Evolutionary conservation across 345 rosid species (phyloP).

Genomic region (Eucalyptus viminalis): DNA sequence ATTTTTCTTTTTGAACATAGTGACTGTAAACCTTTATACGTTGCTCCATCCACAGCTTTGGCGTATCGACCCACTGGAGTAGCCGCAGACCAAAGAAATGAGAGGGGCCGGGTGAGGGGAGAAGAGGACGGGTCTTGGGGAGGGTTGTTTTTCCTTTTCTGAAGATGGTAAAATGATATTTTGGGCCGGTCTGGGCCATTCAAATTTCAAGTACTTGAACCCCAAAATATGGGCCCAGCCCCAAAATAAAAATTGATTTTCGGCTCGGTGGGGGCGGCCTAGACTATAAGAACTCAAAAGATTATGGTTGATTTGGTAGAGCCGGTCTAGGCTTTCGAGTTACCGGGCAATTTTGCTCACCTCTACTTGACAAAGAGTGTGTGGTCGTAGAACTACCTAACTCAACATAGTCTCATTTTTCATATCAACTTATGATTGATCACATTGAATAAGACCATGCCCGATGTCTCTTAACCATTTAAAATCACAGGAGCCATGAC

Average conservation of each 20-base stretch:
- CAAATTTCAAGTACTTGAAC: background rate
- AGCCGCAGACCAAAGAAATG: background rate
- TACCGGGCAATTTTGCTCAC: background rate
- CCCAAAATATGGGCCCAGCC: background rate
- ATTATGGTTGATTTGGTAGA: background rate
- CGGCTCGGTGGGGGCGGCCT: background rate
- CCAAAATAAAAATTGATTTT: background rate
- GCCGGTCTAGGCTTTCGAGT: background rate
- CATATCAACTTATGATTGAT: background rate
- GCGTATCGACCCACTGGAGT: background rate
- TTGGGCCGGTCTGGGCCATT: background rate
- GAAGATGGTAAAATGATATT: background rate
- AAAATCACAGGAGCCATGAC: background rate
- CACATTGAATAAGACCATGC: background rate
- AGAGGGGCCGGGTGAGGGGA: background rate
- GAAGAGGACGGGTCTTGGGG: background rate
- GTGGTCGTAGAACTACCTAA: background rate
- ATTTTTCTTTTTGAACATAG: background rate
- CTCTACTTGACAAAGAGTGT: background rate
- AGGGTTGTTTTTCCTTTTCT: background rate
- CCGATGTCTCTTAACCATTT: fast-evolving
- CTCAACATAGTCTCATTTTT: background rate
- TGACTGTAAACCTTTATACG: background rate
- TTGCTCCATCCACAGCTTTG: background rate
- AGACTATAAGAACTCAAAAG: background rate